Percentiles rank a stretch among this genome's conserved stretches.
phyloP scores from a whole-genome alignment of 257 asterid species.

The Rhazya stricta region DNA sequence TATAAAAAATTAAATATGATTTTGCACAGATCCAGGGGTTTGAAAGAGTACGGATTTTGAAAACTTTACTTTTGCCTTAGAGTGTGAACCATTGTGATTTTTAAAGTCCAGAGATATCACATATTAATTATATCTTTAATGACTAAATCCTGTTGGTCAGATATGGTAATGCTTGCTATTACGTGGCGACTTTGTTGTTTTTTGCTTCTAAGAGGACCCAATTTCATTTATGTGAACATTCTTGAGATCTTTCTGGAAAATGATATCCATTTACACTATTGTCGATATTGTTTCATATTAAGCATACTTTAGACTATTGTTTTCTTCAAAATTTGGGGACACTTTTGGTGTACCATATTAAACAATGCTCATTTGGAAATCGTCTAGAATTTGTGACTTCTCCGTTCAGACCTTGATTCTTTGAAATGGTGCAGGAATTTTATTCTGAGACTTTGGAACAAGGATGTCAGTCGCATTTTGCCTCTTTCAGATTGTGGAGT shows the following conservation, averaged over 20 bases:
- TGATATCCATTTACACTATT: neutral
- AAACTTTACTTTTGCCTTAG: too few species aligned
- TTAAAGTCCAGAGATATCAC: neutral
- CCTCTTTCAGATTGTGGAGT: conserved; percentile 74
- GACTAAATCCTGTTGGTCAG: neutral
- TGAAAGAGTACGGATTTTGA: neutral
- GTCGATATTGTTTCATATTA: neutral
- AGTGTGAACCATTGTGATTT: neutral
- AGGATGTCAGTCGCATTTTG: conserved; percentile 82
- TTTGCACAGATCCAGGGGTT: neutral
- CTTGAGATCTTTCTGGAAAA: neutral
- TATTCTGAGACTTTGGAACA: conserved; percentile 86
- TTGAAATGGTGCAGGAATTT: conserved; percentile 60
- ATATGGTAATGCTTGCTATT: neutral
- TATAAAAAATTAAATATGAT: neutral
- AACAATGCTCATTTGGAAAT: neutral
- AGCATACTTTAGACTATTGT: neutral
- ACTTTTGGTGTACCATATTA: neutral
- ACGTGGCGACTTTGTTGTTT: neutral
- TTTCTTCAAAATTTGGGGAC: neutral
- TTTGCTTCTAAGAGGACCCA: neutral
- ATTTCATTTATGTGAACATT: neutral
- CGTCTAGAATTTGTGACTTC: neutral
- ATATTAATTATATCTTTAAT: neutral
- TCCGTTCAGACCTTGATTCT: conserved; percentile 22